phyloP scores from a whole-genome alignment of 257 asterid species.

The Solanum corneliomulleri region DNA sequence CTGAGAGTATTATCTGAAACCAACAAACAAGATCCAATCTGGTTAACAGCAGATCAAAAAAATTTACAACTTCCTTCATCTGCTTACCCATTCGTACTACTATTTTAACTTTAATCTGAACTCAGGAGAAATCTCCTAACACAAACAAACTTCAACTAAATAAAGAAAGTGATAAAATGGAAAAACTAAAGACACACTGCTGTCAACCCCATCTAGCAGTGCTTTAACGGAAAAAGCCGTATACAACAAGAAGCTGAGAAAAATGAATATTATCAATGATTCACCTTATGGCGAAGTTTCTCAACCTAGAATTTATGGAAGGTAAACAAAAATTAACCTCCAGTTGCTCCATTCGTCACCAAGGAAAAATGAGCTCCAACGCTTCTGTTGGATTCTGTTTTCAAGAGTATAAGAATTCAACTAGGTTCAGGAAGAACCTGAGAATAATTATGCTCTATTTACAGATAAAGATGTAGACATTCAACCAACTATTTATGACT shows the following conservation, averaged over 20 bases:
- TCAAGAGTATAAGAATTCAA: conserved; percentile 11
- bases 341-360: conserved; percentile 29
- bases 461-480: conserved; percentile 10
- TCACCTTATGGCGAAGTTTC: conserved; percentile 30
- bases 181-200: conserved; percentile 7
- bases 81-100: background rate
- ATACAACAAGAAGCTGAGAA: conserved; percentile 19
- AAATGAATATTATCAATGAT: conserved; percentile 15
- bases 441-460: conserved; percentile 19
- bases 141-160: background rate
- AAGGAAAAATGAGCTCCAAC: conserved; percentile 59
- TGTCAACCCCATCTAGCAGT: conserved; percentile 20
- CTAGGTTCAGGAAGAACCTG: conserved; percentile 5
- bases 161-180: background rate
- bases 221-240: conserved; percentile 26
- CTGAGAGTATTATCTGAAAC: background rate
- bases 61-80: background rate
- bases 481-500: conserved; percentile 6
- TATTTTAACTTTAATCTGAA: background rate
- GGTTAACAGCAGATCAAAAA: background rate
- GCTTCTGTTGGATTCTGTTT: conserved; percentile 36
- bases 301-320: conserved; percentile 30
- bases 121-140: conserved; percentile 7
- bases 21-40: background rate
- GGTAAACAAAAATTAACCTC: conserved; percentile 29